phyloP scores from a whole-genome alignment of 345 rosid genomes.

The Hibiscus tridactylites region DNA sequence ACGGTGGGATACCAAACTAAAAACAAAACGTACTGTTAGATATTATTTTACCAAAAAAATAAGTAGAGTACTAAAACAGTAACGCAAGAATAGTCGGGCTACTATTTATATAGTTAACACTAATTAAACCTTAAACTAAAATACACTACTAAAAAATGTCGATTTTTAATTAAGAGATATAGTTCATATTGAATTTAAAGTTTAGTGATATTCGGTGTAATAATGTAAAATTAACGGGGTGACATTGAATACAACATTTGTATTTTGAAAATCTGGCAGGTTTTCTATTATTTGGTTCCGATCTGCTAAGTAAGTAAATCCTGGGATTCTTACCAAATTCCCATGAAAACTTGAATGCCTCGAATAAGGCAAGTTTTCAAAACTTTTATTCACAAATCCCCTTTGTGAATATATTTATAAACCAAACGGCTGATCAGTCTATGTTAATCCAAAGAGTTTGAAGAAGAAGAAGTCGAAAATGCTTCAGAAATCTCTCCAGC shows the following conservation, averaged over 20 bases:
- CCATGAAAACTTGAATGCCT: not conserved
- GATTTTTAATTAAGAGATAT: too few species aligned
- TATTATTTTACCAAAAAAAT: too few species aligned
- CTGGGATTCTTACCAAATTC: not conserved
- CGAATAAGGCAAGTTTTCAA: not conserved
- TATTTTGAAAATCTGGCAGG: not conserved
- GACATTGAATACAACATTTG: not conserved
- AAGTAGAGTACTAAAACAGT: too few species aligned
- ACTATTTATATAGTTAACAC: too few species aligned
- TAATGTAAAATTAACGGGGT: too few species aligned
- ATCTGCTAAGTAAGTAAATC: not conserved
- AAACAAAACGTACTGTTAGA: too few species aligned
- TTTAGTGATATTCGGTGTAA: too few species aligned
- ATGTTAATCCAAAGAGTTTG: not conserved
- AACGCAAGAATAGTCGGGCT: too few species aligned
- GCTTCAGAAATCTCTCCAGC: slow-evolving; percentile 51
- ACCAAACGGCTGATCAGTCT: not conserved
- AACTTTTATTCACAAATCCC: not conserved
- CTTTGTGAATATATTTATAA: not conserved
- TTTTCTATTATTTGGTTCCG: not conserved
- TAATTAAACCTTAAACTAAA: too few species aligned
- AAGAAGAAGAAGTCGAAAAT: slow-evolving; percentile 42
- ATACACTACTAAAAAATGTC: too few species aligned
- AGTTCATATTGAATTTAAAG: too few species aligned
- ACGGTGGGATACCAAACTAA: too few species aligned